Percentiles rank a stretch among this genome's conserved stretches.
Evolutionary conservation across 2,329 filamentous ascomycete genomes (phyloP).

Genomic region (Aspergillus sp.): DNA sequence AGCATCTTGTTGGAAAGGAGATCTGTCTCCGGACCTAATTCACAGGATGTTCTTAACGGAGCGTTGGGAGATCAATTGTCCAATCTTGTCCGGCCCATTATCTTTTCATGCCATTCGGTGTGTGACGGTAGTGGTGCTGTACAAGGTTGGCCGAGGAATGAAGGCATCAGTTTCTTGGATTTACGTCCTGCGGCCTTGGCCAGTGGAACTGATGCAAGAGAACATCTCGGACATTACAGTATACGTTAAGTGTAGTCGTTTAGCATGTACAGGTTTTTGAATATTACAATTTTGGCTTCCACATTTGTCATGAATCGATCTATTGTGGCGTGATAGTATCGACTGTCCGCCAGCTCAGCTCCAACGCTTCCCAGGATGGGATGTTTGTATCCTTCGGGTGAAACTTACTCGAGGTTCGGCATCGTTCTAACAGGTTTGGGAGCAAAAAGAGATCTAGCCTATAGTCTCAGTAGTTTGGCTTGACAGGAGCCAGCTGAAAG

Average conservation of each 20-base stretch:
- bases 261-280: not conserved
- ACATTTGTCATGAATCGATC: not conserved
- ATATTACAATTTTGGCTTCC: not conserved
- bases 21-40: slow-evolving; percentile 16
- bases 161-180: slow-evolving; percentile 41
- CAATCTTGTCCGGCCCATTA: slow-evolving; percentile 28
- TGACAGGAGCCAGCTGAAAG: not conserved
- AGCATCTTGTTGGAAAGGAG: slow-evolving; percentile 55
- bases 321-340: not conserved
- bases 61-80: slow-evolving; percentile 67
- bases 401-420: not conserved
- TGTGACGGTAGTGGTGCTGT: slow-evolving; percentile 20
- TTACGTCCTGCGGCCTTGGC: slow-evolving; percentile 21
- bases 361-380: not conserved
- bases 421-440: not conserved
- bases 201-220: slow-evolving; percentile 43
- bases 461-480: not conserved
- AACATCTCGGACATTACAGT: slow-evolving; percentile 41
- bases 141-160: slow-evolving; percentile 32
- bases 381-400: not conserved
- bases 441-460: not conserved
- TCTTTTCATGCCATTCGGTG: slow-evolving; percentile 21
- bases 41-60: slow-evolving; percentile 77
- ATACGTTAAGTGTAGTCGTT: slow-evolving; percentile 1
- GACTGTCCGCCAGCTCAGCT: not conserved